phyloP scores from a whole-genome alignment of 768 basidiomycete genomes.

The Phlebiopsis flavidoalba region DNA sequence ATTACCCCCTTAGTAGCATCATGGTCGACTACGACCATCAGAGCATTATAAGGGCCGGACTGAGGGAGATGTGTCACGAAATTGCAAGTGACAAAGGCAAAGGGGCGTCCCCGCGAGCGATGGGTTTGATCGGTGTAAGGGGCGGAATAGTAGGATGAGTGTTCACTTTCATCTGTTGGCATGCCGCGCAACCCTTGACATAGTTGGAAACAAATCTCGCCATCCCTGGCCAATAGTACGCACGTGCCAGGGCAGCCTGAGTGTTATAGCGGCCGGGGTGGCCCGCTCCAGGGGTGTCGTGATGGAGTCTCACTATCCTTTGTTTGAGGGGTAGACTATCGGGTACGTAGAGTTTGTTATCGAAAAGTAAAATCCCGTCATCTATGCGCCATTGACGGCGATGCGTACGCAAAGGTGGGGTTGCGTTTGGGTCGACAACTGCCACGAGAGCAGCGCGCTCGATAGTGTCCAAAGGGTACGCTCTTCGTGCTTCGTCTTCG shows the following conservation, averaged over 20 bases:
- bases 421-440: too few relatives aligned
- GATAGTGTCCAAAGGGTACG: too few relatives aligned
- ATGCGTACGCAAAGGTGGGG: too few relatives aligned
- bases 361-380: not conserved
- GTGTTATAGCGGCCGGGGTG: constrained; percentile 5
- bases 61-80: constrained; percentile 3
- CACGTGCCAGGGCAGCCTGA: not conserved
- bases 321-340: not conserved
- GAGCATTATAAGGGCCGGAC: constrained; percentile 27
- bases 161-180: constrained; percentile 1
- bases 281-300: not conserved
- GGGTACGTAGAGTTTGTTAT: not conserved
- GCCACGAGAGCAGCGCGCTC: too few relatives aligned
- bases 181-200: constrained; percentile 1
- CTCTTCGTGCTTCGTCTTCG: not conserved
- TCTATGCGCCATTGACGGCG: too few relatives aligned
- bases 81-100: constrained; percentile 13
- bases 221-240: constrained; percentile 8
- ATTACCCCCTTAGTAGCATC: too few relatives aligned
- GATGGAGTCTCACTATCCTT: not conserved
- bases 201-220: not conserved
- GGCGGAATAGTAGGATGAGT: not conserved
- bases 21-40: too few relatives aligned
- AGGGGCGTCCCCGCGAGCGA: constrained; percentile 11
- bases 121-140: not conserved